A percentile compares a stretch with the other conserved stretches of the same genome.
Conservation (phyloP, 495 filamentous ascomycete genomes). For the Alectoria sarmentosa region DNA sequence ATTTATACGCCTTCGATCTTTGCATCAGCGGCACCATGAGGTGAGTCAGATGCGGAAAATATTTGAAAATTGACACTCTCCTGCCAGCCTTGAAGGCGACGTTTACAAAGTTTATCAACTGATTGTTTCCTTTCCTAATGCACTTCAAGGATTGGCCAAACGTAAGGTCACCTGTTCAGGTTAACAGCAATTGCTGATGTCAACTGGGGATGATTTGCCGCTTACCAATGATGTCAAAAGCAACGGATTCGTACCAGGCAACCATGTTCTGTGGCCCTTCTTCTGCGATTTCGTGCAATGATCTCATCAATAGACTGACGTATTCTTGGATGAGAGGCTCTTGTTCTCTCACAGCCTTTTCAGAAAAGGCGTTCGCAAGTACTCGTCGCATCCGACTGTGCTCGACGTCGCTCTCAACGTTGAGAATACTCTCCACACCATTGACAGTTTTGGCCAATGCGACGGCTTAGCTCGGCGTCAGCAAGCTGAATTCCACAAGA, state of each 20-base stretch:
- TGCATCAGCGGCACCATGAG: not conserved
- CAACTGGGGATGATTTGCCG: not conserved
- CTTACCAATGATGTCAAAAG: slow-evolving; percentile 1
- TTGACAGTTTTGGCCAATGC: not conserved
- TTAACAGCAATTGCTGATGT: not conserved
- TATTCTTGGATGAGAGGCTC: slow-evolving; percentile 1
- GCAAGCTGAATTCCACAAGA: not conserved
- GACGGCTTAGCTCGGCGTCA: not conserved
- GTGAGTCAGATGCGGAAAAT: not conserved
- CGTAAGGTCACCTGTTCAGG: not conserved
- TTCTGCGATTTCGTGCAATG: not conserved
- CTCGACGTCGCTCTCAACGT: not conserved
- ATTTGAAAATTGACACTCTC: not conserved
- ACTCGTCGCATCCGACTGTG: not conserved
- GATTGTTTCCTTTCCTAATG: not conserved
- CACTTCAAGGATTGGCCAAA: not conserved
- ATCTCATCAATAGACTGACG: not conserved
- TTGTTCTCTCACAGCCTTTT: not conserved
- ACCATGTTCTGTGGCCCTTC: not conserved
- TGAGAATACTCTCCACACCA: not conserved
- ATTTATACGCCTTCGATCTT: not conserved
- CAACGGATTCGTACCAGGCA: not conserved
- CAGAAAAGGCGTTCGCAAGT: not conserved
- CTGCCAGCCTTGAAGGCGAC: not conserved
- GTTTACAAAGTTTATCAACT: not conserved